Percentiles rank a stretch among this genome's conserved stretches.
Evolutionary conservation across 1,139 yeast genomes (phyloP).

Genomic region (Suhomyces guaymorum): DNA sequence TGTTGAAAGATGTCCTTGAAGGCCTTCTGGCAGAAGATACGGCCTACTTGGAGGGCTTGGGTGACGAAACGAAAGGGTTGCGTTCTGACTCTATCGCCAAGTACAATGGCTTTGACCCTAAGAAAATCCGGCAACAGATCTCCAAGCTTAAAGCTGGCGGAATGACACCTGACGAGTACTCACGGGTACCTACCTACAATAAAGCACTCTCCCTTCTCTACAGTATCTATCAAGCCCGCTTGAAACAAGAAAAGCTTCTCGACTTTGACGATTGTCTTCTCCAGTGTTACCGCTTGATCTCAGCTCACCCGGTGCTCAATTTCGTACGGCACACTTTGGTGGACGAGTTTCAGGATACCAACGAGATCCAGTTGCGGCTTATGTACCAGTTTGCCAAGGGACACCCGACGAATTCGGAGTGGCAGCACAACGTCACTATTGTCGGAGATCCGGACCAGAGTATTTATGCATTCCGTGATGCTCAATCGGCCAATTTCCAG

Average conservation of each 20-base stretch:
- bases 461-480: conserved; percentile 85
- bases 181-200: conserved; percentile 14
- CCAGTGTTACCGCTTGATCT: conserved; percentile 52
- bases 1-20: conserved; percentile 47
- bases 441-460: conserved; percentile 98
- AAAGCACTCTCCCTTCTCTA: conserved; percentile 40
- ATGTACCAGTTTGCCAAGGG: conserved; percentile 59
- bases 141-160: conserved; percentile 57
- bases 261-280: conserved; percentile 87
- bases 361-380: conserved; percentile 68
- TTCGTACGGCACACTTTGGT: conserved; percentile 71
- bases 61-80: conserved; percentile 15
- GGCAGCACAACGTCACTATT: conserved; percentile 61
- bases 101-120: conserved; percentile 36
- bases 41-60: conserved; percentile 23
- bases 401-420: conserved; percentile 21
- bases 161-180: conserved; percentile 38
- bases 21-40: conserved; percentile 34
- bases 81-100: conserved; percentile 17
- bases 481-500: conserved; percentile 66
- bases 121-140: conserved; percentile 44
- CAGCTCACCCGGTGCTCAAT: conserved; percentile 44
- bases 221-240: conserved; percentile 50
- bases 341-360: conserved; percentile 95
- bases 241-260: conserved; percentile 44